A percentile compares a stretch with the other conserved stretches of the same genome.
Conservation (phyloP, 805 yeast species). For the Priceomyces castillae region DNA sequence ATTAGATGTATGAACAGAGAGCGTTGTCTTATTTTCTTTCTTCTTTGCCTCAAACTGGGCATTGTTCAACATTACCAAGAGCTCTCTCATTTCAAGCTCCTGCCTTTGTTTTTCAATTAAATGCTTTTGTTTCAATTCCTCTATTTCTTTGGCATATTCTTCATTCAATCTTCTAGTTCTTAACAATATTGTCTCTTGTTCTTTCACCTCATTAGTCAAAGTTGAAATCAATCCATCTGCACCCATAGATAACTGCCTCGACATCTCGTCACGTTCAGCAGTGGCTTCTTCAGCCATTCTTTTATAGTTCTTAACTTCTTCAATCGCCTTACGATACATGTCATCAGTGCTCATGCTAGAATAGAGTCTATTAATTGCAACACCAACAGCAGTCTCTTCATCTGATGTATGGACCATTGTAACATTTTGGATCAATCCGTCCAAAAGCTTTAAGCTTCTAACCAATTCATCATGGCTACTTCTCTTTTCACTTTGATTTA, state of each 20-base stretch:
- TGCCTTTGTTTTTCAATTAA: constrained; percentile 69
- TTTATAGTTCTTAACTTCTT: constrained; percentile 52
- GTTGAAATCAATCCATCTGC: constrained; percentile 69
- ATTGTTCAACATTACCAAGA: constrained; percentile 60
- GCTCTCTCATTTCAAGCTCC: constrained; percentile 73
- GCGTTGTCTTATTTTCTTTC: constrained; percentile 31
- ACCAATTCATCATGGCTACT: constrained; percentile 43
- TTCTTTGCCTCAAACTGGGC: constrained; percentile 34
- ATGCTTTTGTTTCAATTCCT: constrained; percentile 58
- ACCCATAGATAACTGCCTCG: constrained; percentile 67
- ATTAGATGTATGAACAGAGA: constrained; percentile 32
- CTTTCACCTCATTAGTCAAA: constrained; percentile 58
- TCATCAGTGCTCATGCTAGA: constrained; percentile 82
- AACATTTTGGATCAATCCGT: constrained; percentile 62
- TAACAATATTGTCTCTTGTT: constrained; percentile 56
- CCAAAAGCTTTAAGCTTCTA: constrained; percentile 59
- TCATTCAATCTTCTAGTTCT: constrained; percentile 62
- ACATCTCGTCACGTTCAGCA: constrained; percentile 61
- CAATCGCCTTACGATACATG: constrained; percentile 67
- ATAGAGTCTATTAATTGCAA: constrained; percentile 70
- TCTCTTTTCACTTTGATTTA: constrained; percentile 51
- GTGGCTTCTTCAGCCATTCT: constrained; percentile 52
- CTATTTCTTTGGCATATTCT: constrained; percentile 57
- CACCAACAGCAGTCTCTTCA: constrained; percentile 54
- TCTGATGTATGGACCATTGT: constrained; percentile 51